These are phyloP conservation scores for Globisporangium cystogenes DNA, from an alignment of 352 stramenopile genomes.

Conservation along the genomic window DNA sequence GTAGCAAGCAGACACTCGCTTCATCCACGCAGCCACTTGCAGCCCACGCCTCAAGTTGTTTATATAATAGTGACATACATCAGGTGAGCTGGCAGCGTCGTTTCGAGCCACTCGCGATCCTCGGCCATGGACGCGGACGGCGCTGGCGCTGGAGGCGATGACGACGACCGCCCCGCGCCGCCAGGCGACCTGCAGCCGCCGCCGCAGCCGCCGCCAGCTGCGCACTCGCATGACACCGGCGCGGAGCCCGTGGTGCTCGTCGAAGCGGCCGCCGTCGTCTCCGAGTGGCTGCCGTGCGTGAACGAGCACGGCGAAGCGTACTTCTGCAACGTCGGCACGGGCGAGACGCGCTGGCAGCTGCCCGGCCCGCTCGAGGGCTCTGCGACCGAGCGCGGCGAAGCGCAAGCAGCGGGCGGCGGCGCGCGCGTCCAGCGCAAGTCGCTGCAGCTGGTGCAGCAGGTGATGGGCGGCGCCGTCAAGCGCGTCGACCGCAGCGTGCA, in stretches of 20 bases:
- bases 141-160: too few species aligned
- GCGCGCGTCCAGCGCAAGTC: conserved; percentile 2
- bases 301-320: conserved; percentile 39
- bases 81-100: too few species aligned
- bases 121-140: neutral
- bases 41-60: too few species aligned
- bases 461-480: conserved; percentile 13
- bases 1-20: too few species aligned
- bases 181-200: neutral
- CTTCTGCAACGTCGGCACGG: conserved; percentile 32
- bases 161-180: too few species aligned
- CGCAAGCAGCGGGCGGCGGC: too few species aligned
- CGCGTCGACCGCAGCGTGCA: conserved; percentile 22
- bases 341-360: conserved; percentile 38
- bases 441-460: conserved; percentile 16
- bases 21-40: too few species aligned
- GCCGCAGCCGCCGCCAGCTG: neutral
- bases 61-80: too few species aligned
- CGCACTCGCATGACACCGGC: conserved; percentile 5
- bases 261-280: conserved; percentile 1
- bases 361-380: conserved; percentile 7
- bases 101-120: too few species aligned
- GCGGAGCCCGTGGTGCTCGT: conserved; percentile 7
- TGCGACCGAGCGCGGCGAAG: too few species aligned
- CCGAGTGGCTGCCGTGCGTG: conserved; percentile 31